phyloP scores from a whole-genome alignment of 1,284 basidiomycete species.

The Puccinia hordei region DNA sequence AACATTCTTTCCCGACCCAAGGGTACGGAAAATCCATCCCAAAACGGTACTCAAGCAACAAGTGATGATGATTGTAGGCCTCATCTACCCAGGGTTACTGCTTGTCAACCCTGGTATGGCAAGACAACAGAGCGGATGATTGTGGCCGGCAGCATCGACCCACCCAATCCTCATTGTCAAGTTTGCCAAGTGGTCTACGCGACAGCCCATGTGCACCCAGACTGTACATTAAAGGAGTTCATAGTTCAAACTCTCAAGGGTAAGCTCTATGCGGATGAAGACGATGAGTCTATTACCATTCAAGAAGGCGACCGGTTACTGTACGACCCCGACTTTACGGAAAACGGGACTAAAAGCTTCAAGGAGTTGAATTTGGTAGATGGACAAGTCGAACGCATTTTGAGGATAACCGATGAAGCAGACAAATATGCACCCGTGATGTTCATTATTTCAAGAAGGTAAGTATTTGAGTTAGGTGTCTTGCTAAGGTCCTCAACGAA shows the following conservation, averaged over 20 bases:
- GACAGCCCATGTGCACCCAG: slow-evolving; percentile 70
- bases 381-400: slow-evolving; percentile 69
- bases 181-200: slow-evolving; percentile 85
- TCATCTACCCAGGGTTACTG: slow-evolving; percentile 66
- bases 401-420: slow-evolving; percentile 85
- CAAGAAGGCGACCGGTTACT: slow-evolving; percentile 81
- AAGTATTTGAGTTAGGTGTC: not conserved
- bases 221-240: slow-evolving; percentile 71
- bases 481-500: not conserved
- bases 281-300: slow-evolving; percentile 67
- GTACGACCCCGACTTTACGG: slow-evolving; percentile 85
- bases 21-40: slow-evolving; percentile 50
- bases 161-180: slow-evolving; percentile 74
- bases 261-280: slow-evolving; percentile 53
- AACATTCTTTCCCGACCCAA: slow-evolving; percentile 67
- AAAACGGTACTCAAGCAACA: slow-evolving; percentile 62
- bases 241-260: slow-evolving; percentile 19
- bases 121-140: slow-evolving; percentile 75
- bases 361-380: slow-evolving; percentile 70
- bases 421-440: slow-evolving; percentile 73
- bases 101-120: slow-evolving; percentile 66
- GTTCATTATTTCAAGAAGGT: slow-evolving; percentile 66
- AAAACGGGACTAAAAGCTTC: slow-evolving; percentile 74
- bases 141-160: slow-evolving; percentile 65
- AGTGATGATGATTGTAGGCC: slow-evolving; percentile 55